A percentile compares a stretch with the other conserved stretches of the same genome.
Conservation (phyloP, 768 basidiomycete genomes). For the Russula ochroleuca region DNA sequence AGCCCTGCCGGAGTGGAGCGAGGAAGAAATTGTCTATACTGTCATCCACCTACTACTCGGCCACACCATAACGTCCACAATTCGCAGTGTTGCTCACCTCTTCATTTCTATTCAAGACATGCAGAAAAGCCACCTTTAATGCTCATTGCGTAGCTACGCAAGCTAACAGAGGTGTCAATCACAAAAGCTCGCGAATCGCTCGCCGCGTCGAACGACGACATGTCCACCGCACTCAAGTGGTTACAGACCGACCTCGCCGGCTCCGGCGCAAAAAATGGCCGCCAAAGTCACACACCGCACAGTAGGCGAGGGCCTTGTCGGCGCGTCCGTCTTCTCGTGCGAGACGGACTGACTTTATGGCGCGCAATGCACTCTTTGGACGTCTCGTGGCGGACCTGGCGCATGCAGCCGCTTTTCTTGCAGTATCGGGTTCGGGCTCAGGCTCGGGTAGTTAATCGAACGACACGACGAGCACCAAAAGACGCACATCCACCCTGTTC, state of each 20-base stretch:
- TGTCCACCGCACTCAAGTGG: conserved; percentile 74
- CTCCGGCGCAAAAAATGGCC: no score
- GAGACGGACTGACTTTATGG: conserved; percentile 99
- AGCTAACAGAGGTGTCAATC: conserved; percentile 74
- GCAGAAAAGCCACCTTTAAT: conserved; percentile 58
- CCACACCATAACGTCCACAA: background rate
- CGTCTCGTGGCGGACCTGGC: conserved; percentile 74
- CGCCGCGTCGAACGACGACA: conserved; percentile 61
- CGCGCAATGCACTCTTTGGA: conserved; percentile 76
- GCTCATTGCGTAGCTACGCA: conserved; percentile 82
- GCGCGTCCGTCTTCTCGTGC: conserved; percentile 76
- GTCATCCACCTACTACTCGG: no score
- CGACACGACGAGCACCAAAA: conserved; percentile 16
- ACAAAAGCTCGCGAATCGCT: conserved; percentile 88
- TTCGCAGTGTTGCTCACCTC: conserved; percentile 6
- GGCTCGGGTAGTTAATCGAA: background rate
- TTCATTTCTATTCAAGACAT: conserved; percentile 49
- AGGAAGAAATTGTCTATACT: no score
- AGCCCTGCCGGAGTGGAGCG: no score
- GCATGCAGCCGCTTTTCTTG: conserved; percentile 73
- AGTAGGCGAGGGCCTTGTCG: conserved; percentile 70
- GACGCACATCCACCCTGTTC: conserved; percentile 45
- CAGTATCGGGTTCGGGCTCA: conserved; percentile 37
- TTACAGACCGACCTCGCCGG: conserved; percentile 65
- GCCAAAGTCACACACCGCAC: conserved; percentile 72